These are phyloP conservation scores for Amoebophrya sp. DNA, from an alignment of 169 alveolate species.

Conservation along the genomic window DNA sequence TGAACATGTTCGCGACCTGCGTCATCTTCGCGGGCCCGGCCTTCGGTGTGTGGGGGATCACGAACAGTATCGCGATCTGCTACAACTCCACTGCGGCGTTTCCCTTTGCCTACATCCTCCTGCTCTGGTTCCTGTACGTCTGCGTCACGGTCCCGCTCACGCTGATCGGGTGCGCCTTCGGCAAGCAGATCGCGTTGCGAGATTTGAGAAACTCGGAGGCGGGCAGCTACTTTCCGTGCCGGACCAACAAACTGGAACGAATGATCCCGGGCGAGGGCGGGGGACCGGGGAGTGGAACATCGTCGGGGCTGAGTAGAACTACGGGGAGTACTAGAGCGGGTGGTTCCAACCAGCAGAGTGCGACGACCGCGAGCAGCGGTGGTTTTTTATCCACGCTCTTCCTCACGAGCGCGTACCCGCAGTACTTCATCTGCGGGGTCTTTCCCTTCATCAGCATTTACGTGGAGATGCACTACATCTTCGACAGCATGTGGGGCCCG, in stretches of 20 bases:
- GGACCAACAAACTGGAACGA: slow-evolving; percentile 12
- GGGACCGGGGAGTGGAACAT: no score
- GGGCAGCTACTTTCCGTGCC: slow-evolving; percentile 13
- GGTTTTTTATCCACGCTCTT: no score
- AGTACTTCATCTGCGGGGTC: background rate
- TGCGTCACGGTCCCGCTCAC: slow-evolving; percentile 10
- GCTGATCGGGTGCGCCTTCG: background rate
- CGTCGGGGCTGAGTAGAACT: no score
- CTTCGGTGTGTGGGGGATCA: slow-evolving; percentile 1
- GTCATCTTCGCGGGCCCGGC: background rate
- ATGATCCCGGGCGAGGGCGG: background rate
- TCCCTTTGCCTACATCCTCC: slow-evolving; percentile 7
- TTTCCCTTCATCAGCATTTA: background rate
- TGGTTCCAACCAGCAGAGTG: no score
- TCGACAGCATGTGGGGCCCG: slow-evolving; percentile 12
- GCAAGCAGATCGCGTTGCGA: background rate
- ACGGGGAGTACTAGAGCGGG: no score
- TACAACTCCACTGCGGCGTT: slow-evolving; percentile 13
- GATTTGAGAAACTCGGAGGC: background rate
- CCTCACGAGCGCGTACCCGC: no score
- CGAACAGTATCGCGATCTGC: background rate
- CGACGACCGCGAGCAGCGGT: no score
- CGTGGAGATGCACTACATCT: slow-evolving; percentile 9
- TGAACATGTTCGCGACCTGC: slow-evolving; percentile 12
- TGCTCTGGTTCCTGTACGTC: background rate